Conservation (phyloP, 2,329 filamentous ascomycete genomes). For the Penicillium sumatraense region DNA sequence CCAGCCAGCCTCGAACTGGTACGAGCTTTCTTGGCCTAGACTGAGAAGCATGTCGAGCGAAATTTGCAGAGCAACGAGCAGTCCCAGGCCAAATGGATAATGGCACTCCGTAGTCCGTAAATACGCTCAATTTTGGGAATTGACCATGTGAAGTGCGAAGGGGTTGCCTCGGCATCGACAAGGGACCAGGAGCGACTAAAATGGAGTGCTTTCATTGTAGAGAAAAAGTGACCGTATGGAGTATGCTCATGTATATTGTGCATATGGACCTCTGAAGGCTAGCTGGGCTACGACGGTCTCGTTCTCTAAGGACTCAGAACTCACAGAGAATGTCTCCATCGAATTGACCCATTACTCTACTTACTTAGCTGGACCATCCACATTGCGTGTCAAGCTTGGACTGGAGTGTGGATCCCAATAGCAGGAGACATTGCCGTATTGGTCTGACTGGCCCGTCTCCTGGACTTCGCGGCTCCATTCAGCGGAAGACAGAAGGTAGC, state of each 20-base stretch:
- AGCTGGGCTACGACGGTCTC: not conserved
- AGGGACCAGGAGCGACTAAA: not conserved
- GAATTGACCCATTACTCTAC: not conserved
- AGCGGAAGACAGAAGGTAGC: conserved; percentile 7
- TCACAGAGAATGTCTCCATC: not conserved
- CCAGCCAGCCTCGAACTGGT: conserved; percentile 2
- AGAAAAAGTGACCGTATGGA: not conserved
- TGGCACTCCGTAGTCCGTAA: no score
- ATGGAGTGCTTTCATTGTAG: not conserved
- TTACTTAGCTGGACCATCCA: not conserved
- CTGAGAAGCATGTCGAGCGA: not conserved
- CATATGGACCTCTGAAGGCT: no score
- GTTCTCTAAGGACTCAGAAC: not conserved
- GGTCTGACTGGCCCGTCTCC: conserved; percentile 19
- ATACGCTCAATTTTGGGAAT: not conserved
- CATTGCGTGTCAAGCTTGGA: conserved; percentile 3
- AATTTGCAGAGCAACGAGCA: not conserved
- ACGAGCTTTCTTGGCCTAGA: not conserved
- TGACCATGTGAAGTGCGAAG: not conserved
- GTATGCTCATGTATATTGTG: not conserved
- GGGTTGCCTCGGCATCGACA: not conserved
- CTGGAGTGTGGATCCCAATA: conserved; percentile 4
- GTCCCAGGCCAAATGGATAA: not conserved
- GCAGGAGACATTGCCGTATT: conserved; percentile 15
- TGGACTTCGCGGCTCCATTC: conserved; percentile 10